These are phyloP conservation scores for Plasmodium gallinaceum DNA, from an alignment of 169 alveolate genomes.

Conservation along the genomic window DNA sequence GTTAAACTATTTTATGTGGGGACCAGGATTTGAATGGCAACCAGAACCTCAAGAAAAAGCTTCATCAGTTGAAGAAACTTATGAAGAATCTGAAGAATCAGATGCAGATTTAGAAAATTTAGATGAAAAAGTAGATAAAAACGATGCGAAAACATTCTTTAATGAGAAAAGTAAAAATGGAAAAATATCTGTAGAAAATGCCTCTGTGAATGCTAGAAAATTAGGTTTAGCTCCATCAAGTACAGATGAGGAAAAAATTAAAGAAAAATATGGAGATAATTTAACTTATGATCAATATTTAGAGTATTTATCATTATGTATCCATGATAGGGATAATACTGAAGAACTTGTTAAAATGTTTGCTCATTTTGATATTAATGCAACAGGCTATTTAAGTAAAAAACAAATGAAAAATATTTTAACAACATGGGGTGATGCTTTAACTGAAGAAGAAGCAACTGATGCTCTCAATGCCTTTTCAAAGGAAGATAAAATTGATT, in stretches of 20 bases:
- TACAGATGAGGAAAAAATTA: slow-evolving; percentile 76
- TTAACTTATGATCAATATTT: slow-evolving; percentile 79
- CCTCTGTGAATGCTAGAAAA: slow-evolving; percentile 62
- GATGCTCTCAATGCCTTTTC: slow-evolving; percentile 75
- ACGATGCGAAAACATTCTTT: slow-evolving; percentile 77
- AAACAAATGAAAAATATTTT: slow-evolving; percentile 82
- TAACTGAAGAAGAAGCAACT: slow-evolving; percentile 78
- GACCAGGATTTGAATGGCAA: slow-evolving; percentile 85
- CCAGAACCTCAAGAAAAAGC: slow-evolving; percentile 78
- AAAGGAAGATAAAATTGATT: slow-evolving; percentile 41
- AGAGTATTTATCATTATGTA: slow-evolving; percentile 77
- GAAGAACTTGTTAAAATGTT: slow-evolving; percentile 81
- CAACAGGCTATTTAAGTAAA: slow-evolving; percentile 76
- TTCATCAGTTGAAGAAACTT: slow-evolving; percentile 55
- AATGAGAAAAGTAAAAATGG: slow-evolving; percentile 77
- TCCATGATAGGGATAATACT: slow-evolving; percentile 82
- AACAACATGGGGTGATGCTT: slow-evolving; percentile 84
- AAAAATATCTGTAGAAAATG: slow-evolving; percentile 51
- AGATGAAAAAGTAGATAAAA: slow-evolving; percentile 80
- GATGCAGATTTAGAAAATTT: slow-evolving; percentile 76
- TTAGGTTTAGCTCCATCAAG: slow-evolving; percentile 85
- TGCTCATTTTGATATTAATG: slow-evolving; percentile 79
- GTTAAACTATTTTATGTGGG: slow-evolving; percentile 84
- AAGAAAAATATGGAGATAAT: slow-evolving; percentile 76
- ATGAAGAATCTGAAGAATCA: slow-evolving; percentile 75